Percentiles rank a stretch among this genome's conserved stretches.
phyloP scores from a whole-genome alignment of 1,284 basidiomycete genomes.

The Naganishia sp. region DNA sequence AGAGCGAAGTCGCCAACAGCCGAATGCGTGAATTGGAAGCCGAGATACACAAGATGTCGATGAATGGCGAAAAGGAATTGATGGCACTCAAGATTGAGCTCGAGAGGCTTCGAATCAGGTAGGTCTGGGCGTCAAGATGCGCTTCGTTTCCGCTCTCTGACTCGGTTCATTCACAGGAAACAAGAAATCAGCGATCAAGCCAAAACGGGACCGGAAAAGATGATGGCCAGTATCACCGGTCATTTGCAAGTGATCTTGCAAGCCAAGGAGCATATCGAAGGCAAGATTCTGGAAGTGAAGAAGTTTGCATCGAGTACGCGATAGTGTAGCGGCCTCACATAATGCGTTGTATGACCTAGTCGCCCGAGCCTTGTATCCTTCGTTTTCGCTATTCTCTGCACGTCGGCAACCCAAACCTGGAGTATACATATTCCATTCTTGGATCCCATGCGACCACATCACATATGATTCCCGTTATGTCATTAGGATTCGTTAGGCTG shows the following conservation, averaged over 20 bases:
- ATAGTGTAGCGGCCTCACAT: conserved; percentile 2
- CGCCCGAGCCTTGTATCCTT: conserved; percentile 15
- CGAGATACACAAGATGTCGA: conserved; percentile 44
- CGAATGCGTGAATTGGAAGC: conserved; percentile 44
- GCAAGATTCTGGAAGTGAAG: conserved; percentile 44
- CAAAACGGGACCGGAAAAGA: conserved; percentile 42
- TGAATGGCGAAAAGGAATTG: conserved; percentile 45
- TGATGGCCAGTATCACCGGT: conserved; percentile 42
- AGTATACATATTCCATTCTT: too few species aligned
- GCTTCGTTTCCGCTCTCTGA: background rate
- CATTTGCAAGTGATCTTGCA: conserved; percentile 50
- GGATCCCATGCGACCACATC: background rate
- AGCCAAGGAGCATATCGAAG: conserved; percentile 48
- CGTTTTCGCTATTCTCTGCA: conserved; percentile 3
- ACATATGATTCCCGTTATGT: conserved; percentile 22
- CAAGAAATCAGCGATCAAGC: conserved; percentile 49
- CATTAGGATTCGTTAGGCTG: conserved; percentile 23
- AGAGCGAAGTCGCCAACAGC: conserved; percentile 42
- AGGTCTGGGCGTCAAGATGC: conserved; percentile 31
- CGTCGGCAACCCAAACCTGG: too few species aligned
- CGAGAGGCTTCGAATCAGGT: conserved; percentile 47
- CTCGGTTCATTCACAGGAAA: conserved; percentile 16
- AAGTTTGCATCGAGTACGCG: conserved; percentile 44
- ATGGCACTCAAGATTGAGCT: conserved; percentile 44
- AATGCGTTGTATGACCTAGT: conserved; percentile 15